Base-by-base conservation (phyloP, 2,329 filamentous ascomycete genomes). In the Aspergillus ochraceus region DNA sequence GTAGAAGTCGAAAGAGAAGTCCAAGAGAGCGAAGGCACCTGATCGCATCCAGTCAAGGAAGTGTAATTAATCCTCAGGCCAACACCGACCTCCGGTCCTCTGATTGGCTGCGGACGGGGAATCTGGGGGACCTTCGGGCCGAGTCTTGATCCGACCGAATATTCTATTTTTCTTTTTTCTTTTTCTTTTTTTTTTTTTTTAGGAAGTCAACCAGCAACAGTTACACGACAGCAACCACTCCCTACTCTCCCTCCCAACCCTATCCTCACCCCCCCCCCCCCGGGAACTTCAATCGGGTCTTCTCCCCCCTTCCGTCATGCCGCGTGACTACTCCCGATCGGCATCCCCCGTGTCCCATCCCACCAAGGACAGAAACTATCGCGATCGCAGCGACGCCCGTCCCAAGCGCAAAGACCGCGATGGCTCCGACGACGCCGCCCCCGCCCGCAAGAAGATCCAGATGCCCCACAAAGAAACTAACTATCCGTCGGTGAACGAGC, bases 401-500 rank as follows among this genome's bases (percentile, higher is more conserved):
- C 62, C 65, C 22, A 73, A 74, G 57, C 70, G 72, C 45, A 74
- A 74, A 64, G 58, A 63, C 58, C 65, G 55, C 20, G 70, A 71
- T 53, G 64, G 54, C 52, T 65, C 68, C 11, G 64, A 70, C 17
- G 73, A 74, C 42, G 60, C 52, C 11, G 54, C 60, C 6, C 68
- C 70, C 22, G 61, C 66, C 19, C 68, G 70, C 57, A 75, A 73
- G 65, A 74, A 71, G 55, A 60, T 64, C 32, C 64, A 68, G 36
- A 62, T 62, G 3, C 65, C 64, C 2, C 65, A 66, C 24, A 64
- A 67, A 6, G 68, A 74, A 54, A 67, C 68, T 59, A 65, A 70
- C 50, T 70, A 70, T 20, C 70, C 71, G 2, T 77, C 76, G 14
- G 64, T 82, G 56, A 81, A 82, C 66, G 80, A 82, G 14, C 74